A percentile compares a stretch with the other conserved stretches of the same genome.
These are phyloP conservation scores for Albugo laibachii DNA, from an alignment of 352 stramenopile genomes.

Conservation along the genomic window DNA sequence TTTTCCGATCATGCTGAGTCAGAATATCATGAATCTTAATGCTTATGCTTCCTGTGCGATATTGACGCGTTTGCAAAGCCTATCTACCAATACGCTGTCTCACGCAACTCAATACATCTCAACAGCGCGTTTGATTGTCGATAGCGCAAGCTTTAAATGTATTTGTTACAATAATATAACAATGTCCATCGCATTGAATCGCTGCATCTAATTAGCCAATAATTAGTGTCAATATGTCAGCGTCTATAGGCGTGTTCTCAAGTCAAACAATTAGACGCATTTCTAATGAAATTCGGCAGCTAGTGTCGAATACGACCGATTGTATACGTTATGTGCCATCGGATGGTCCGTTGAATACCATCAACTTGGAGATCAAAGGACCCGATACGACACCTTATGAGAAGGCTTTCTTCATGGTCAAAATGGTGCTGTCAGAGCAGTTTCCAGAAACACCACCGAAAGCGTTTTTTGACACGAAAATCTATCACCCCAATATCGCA, in stretches of 20 bases:
- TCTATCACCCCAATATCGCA: constrained; percentile 99
- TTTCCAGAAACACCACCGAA: constrained; percentile 73
- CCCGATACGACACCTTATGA: constrained; percentile 96
- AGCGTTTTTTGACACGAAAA: constrained; percentile 97
- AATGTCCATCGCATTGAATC: too few species aligned
- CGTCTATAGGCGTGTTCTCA: constrained; percentile 17
- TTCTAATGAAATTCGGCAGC: constrained; percentile 80
- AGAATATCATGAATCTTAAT: too few species aligned
- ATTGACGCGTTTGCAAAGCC: too few species aligned
- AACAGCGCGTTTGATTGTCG: too few species aligned
- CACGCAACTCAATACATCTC: too few species aligned
- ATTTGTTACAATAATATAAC: too few species aligned
- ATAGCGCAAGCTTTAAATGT: too few species aligned
- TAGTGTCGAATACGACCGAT: constrained; percentile 79
- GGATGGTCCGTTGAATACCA: constrained; percentile 78
- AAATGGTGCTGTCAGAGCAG: constrained; percentile 82
- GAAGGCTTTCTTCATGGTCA: constrained; percentile 89
- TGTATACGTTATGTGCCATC: constrained; percentile 86
- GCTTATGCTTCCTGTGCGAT: too few species aligned
- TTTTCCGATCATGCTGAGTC: too few species aligned
- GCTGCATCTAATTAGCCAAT: too few species aligned
- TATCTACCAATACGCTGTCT: too few species aligned
- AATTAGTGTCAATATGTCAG: not conserved
- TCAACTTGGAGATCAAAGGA: constrained; percentile 92
- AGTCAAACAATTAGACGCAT: constrained; percentile 86